A percentile compares a stretch with the other conserved stretches of the same genome.
Evolutionary conservation across 148 eudicot genomes (phyloP).

Genomic region (Chenopodium berlandieri): DNA sequence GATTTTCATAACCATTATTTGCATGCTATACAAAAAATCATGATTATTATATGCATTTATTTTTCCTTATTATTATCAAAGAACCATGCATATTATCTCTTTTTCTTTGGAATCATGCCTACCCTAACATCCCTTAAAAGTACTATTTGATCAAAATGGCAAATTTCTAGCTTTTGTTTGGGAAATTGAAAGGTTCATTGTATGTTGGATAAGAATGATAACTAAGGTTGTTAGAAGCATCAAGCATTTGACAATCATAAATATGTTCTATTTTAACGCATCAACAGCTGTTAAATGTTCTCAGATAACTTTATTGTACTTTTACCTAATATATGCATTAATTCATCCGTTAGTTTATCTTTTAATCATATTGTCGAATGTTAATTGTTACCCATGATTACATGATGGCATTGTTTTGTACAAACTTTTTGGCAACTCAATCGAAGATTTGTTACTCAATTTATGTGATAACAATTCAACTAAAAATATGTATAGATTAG

Average conservation of each 20-base stretch:
- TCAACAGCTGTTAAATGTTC: not conserved
- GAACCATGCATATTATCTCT: not conserved
- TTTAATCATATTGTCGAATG: conserved; percentile 12
- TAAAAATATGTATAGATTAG: too few relatives aligned
- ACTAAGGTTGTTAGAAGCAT: not conserved
- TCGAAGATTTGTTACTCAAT: too few relatives aligned
- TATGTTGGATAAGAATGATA: not conserved
- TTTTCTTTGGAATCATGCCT: not conserved
- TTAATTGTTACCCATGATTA: not conserved
- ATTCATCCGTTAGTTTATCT: not conserved
- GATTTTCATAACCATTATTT: not conserved
- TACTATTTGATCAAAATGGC: not conserved
- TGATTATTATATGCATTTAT: not conserved
- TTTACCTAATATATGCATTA: not conserved
- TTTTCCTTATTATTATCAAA: too few relatives aligned
- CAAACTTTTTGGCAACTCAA: not conserved
- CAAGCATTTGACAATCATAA: not conserved
- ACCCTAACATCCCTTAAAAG: not conserved
- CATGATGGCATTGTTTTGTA: not conserved
- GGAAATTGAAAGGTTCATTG: not conserved
- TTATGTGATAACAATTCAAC: too few relatives aligned
- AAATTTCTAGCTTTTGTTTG: not conserved
- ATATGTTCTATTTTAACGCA: not conserved
- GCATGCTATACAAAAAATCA: not conserved
- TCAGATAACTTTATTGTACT: not conserved